Conservation (phyloP, 306 rosid species). For the Fragaria vesca region DNA sequence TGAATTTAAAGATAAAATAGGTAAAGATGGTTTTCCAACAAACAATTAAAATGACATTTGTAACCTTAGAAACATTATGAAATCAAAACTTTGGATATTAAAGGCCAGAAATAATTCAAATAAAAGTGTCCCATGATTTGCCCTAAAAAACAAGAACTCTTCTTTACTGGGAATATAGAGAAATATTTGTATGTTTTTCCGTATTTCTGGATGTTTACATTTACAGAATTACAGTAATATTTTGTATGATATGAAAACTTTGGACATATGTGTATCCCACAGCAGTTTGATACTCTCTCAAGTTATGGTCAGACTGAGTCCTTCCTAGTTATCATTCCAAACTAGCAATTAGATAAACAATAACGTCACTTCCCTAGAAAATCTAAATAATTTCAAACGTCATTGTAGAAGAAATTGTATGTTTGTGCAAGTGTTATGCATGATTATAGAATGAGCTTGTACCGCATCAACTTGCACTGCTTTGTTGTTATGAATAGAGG, state of each 20-base stretch:
- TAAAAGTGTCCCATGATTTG: background rate
- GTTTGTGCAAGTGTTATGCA: background rate
- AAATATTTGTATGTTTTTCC: background rate
- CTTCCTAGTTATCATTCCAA: no score
- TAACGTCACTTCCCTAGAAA: background rate
- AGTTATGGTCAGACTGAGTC: background rate
- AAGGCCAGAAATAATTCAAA: no score
- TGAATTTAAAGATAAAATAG: background rate
- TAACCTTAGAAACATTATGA: background rate
- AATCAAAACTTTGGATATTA: background rate
- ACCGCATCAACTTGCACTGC: constrained; percentile 91
- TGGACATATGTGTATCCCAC: background rate
- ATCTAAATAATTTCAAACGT: background rate
- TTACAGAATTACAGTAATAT: background rate
- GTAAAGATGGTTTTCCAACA: background rate
- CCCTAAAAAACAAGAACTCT: background rate
- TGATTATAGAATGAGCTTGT: constrained; percentile 31
- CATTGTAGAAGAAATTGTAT: background rate
- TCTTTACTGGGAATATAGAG: background rate
- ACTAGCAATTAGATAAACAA: background rate
- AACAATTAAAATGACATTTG: background rate
- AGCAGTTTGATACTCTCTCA: background rate
- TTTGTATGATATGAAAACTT: background rate
- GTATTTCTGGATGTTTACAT: background rate
- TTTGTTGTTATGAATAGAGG: constrained; percentile 77